Evolutionary conservation across 306 rosid genomes (phyloP).

Genomic region (Quercus aquifolioides): DNA sequence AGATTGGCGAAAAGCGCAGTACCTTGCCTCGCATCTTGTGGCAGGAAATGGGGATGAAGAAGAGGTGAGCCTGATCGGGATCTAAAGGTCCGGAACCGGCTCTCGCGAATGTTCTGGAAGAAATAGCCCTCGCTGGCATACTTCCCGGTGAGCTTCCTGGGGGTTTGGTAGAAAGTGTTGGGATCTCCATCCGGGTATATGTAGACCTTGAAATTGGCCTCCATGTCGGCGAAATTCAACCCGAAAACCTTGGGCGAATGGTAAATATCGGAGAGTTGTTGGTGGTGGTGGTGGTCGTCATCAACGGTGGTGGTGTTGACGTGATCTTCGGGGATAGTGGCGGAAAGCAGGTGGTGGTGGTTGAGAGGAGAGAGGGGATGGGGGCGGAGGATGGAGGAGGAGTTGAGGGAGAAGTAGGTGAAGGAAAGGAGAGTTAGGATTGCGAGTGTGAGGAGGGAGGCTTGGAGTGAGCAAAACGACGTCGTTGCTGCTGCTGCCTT

Average conservation of each 20-base stretch:
- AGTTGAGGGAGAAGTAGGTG: conserved; percentile 67
- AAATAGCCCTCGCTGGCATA: conserved; percentile 92
- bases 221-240: conserved; percentile 76
- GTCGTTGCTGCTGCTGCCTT: no score
- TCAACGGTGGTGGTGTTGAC: neutral
- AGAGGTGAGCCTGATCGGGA: conserved; percentile 85
- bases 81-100: conserved; percentile 73
- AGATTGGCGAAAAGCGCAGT: neutral
- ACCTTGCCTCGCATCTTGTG: conserved; percentile 99
- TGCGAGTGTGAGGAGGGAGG: conserved; percentile 74
- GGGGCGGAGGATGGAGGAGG: neutral
- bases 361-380: conserved; percentile 19
- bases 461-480: conserved; percentile 51
- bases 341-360: conserved; percentile 31
- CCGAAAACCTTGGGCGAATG: conserved; percentile 75
- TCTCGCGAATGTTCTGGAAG: conserved; percentile 89
- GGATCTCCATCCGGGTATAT: conserved; percentile 94
- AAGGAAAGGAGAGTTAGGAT: conserved; percentile 67
- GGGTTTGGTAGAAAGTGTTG: conserved; percentile 88
- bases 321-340: no score
- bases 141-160: conserved; percentile 94
- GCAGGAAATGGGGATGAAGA: conserved; percentile 91
- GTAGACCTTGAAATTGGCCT: conserved; percentile 78
- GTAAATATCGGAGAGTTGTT: conserved; percentile 42
- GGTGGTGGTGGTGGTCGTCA: neutral